Conservation (phyloP, 1,284 basidiomycete species). For the Ceratobasidium sp. region DNA sequence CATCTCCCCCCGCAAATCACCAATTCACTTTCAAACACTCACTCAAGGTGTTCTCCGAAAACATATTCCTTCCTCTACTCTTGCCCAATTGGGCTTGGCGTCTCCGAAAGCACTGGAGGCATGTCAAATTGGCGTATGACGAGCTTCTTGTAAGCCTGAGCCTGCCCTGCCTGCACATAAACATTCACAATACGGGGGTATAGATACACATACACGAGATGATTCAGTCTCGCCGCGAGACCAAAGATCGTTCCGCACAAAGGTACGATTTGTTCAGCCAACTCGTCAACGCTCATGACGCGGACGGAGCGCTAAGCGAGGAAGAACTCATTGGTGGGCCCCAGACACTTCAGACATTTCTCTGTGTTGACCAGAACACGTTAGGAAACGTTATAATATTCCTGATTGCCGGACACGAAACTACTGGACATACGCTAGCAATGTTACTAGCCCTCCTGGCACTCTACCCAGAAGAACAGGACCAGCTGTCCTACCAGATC, state of each 20-base stretch:
- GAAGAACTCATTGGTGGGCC: conserved; percentile 65
- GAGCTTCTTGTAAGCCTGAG: conserved; percentile 65
- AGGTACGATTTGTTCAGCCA: conserved; percentile 69
- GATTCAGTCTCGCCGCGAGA: conserved; percentile 62
- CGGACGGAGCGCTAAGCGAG: conserved; percentile 60
- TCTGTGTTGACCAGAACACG: conserved; percentile 49
- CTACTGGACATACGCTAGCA: conserved; percentile 68
- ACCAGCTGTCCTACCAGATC: conserved; percentile 69
- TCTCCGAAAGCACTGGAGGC: conserved; percentile 55
- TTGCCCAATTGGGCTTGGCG: conserved; percentile 63
- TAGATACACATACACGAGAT: conserved; percentile 70
- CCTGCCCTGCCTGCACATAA: not conserved
- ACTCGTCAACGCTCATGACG: conserved; percentile 66
- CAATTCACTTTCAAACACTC: conserved; percentile 70
- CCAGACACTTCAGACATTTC: not conserved
- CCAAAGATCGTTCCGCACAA: conserved; percentile 54
- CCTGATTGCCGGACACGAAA: conserved; percentile 73
- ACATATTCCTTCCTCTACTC: conserved; percentile 62
- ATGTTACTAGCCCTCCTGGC: conserved; percentile 69
- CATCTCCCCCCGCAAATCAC: conserved; percentile 62
- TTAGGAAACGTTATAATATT: conserved; percentile 72
- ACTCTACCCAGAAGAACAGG: conserved; percentile 72
- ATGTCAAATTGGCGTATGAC: conserved; percentile 60
- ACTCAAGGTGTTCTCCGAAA: conserved; percentile 63
- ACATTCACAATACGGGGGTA: not conserved